phyloP scores from a whole-genome alignment of 129 eudicot species.

The Ambrosia trifida region DNA sequence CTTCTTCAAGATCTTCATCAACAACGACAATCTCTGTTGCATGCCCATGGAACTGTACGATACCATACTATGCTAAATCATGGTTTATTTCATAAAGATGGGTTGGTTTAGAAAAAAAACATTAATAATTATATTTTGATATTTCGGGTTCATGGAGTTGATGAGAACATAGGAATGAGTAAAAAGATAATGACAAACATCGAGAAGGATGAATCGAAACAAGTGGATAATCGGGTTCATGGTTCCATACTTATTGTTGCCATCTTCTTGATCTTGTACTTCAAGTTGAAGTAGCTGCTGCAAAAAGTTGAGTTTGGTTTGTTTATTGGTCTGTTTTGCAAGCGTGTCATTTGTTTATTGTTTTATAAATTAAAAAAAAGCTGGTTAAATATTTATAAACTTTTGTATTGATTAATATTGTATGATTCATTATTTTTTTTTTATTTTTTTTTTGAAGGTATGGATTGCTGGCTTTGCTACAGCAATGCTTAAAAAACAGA shows the following conservation, averaged over 20 bases:
- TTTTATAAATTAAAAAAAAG: too few species aligned
- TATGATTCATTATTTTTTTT: neutral
- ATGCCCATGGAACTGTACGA: constrained; percentile 57
- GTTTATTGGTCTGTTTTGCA: constrained; percentile 16
- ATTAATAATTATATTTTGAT: neutral
- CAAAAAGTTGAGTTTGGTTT: constrained; percentile 15
- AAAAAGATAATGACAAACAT: constrained; percentile 60
- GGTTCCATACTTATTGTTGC: constrained; percentile 52
- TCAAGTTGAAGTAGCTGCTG: constrained; percentile 45
- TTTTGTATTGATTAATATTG: neutral
- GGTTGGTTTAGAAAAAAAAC: neutral
- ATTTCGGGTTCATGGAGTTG: constrained; percentile 69
- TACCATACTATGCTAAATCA: neutral
- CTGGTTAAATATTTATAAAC: too few species aligned
- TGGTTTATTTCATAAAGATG: neutral
- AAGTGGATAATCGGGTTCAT: constrained; percentile 59
- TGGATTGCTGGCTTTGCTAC: constrained; percentile 95
- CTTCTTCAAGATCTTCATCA: constrained; percentile 72
- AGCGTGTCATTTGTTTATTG: constrained; percentile 42
- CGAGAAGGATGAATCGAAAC: constrained; percentile 68
- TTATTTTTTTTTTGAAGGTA: constrained; percentile 64
- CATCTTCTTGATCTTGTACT: constrained; percentile 58
- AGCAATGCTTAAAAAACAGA: constrained; percentile 76
- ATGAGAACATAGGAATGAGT: constrained; percentile 61
- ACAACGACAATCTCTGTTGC: constrained; percentile 64